Percentiles rank a stretch among this genome's conserved stretches.
phyloP scores from a whole-genome alignment of 495 filamentous ascomycete genomes.

The Tuber borchii region DNA sequence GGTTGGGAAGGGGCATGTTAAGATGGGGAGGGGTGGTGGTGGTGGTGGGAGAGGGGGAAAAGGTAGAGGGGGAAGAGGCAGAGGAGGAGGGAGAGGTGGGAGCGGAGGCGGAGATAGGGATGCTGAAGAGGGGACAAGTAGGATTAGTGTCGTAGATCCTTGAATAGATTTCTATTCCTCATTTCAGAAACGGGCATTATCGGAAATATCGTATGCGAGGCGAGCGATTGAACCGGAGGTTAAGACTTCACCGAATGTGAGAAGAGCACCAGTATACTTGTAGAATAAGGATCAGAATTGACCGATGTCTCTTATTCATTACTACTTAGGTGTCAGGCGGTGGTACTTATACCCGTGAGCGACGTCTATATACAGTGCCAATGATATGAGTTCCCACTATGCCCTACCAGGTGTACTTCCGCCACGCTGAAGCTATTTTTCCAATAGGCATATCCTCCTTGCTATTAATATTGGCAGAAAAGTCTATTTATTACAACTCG shows the following conservation, averaged over 20 bases:
- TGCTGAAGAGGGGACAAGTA: conserved; percentile 8
- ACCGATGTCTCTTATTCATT: too few species aligned
- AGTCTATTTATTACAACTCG: background rate
- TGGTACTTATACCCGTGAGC: too few species aligned
- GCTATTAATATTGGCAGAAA: background rate
- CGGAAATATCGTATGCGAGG: too few species aligned
- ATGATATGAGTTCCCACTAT: too few species aligned
- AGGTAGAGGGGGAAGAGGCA: conserved; percentile 3
- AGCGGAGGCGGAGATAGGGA: background rate
- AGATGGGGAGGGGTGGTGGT: conserved; percentile 19
- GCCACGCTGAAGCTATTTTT: too few species aligned
- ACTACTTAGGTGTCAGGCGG: too few species aligned
- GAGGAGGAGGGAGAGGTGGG: background rate
- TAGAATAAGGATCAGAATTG: too few species aligned
- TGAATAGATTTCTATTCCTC: background rate
- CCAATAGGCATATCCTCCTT: background rate
- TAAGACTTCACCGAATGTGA: too few species aligned
- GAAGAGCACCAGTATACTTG: too few species aligned
- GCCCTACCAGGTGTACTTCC: too few species aligned
- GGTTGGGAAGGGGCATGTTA: conserved; percentile 46
- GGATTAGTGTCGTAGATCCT: conserved; percentile 19
- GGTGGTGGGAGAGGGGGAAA: conserved; percentile 8
- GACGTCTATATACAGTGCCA: too few species aligned
- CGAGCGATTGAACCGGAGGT: too few species aligned
- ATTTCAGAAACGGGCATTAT: background rate